Evolutionary conservation across 805 yeast genomes (phyloP).

Genomic region (Tetrapisispora phaffii): DNA sequence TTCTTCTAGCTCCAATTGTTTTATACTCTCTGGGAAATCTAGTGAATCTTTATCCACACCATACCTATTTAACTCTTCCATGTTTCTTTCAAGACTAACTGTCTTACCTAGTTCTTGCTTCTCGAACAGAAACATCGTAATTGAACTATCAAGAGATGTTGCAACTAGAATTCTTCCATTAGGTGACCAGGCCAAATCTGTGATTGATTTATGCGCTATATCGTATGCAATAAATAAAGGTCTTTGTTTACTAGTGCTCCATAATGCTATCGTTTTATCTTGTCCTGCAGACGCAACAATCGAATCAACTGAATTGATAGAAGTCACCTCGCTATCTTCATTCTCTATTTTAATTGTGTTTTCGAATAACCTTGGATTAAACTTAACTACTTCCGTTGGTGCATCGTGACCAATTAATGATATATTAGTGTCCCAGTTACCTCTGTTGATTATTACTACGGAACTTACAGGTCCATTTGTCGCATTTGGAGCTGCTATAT

Average conservation of each 20-base stretch:
- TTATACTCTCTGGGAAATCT: conserved; percentile 79
- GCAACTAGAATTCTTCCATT: conserved; percentile 65
- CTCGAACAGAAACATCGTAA: conserved; percentile 58
- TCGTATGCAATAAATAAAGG: conserved; percentile 78
- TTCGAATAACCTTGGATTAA: conserved; percentile 60
- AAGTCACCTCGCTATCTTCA: neutral
- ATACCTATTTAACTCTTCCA: conserved; percentile 62
- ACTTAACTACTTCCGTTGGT: conserved; percentile 72
- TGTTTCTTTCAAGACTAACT: conserved; percentile 57
- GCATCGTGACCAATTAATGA: conserved; percentile 76
- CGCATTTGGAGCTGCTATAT: conserved; percentile 77
- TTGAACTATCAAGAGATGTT: conserved; percentile 77
- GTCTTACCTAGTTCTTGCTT: conserved; percentile 50
- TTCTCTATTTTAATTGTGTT: neutral
- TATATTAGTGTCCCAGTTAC: conserved; percentile 68
- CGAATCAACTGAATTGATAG: conserved; percentile 37
- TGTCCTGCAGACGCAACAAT: conserved; percentile 95
- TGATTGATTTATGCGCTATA: conserved; percentile 64
- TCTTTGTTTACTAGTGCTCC: conserved; percentile 70
- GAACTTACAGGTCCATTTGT: conserved; percentile 75
- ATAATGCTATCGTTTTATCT: conserved; percentile 75
- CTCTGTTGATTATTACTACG: conserved; percentile 63
- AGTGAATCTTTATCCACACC: conserved; percentile 82
- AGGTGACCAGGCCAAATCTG: conserved; percentile 85
- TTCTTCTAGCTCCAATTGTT: conserved; percentile 67